These are phyloP conservation scores for Moniliella sp. DNA, from an alignment of 1,284 basidiomycete species.

Conservation along the genomic window DNA sequence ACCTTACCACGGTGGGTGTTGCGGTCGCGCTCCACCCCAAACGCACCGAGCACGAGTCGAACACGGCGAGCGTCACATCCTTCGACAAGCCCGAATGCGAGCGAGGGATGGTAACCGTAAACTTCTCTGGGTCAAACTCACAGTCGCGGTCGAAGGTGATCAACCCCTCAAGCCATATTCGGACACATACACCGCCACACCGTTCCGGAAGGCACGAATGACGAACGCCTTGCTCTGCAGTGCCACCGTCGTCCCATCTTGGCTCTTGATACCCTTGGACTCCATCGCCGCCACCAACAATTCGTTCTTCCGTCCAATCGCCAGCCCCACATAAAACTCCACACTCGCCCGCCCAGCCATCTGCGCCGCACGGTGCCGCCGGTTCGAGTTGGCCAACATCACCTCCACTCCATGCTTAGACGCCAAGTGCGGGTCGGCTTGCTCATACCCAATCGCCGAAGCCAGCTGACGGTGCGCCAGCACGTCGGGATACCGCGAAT, in stretches of 20 bases:
- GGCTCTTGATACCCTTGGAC: constrained; percentile 39
- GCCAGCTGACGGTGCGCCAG: constrained; percentile 80
- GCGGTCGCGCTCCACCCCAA: constrained; percentile 78
- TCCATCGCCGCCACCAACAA: constrained; percentile 43
- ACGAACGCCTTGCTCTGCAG: constrained; percentile 50
- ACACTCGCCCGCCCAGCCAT: constrained; percentile 86
- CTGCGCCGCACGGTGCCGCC: constrained; percentile 80
- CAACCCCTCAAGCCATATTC: constrained; percentile 77
- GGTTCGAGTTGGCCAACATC: constrained; percentile 66
- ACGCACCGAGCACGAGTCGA: constrained; percentile 72
- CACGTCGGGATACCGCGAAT: constrained; percentile 45
- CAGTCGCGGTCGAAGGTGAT: constrained; percentile 75
- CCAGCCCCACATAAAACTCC: constrained; percentile 88
- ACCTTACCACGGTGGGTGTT: constrained; percentile 82
- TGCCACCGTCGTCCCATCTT: constrained; percentile 21
- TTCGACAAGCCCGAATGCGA: constrained; percentile 8
- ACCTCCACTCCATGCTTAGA: constrained; percentile 73
- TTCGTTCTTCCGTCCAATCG: constrained; percentile 41
- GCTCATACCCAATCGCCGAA: constrained; percentile 62
- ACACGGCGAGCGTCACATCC: constrained; percentile 40
- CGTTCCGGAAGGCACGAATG: constrained; percentile 80
- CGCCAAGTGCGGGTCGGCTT: constrained; percentile 66
- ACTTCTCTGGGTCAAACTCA: constrained; percentile 74
- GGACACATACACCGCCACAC: constrained; percentile 79
- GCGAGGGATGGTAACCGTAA: constrained; percentile 53